These are phyloP conservation scores for Populus nigra DNA, from an alignment of 345 rosid species.

Conservation along the genomic window DNA sequence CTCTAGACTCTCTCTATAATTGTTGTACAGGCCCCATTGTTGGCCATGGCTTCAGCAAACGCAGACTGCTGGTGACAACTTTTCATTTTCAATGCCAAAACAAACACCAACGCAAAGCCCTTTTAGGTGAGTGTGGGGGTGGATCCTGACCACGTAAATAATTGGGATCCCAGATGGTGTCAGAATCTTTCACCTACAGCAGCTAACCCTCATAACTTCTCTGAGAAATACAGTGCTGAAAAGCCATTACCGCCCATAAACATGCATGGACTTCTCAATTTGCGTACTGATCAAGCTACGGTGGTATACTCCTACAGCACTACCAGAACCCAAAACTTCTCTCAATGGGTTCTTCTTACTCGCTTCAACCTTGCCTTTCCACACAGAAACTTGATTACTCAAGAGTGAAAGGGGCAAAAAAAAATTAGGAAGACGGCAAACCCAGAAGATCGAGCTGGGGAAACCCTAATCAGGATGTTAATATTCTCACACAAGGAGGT, in stretches of 20 bases:
- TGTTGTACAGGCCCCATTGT: neutral
- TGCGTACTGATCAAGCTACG: neutral
- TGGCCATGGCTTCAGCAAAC: conserved; percentile 3
- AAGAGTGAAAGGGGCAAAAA: too few relatives aligned
- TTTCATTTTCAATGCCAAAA: conserved; percentile 1
- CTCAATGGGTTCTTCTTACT: conserved; percentile 6
- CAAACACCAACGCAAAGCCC: too few relatives aligned
- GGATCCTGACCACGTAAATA: too few relatives aligned
- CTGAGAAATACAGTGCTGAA: neutral
- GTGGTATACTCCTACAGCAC: neutral
- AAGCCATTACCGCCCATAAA: too few relatives aligned
- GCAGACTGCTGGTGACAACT: neutral
- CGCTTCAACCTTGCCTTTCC: neutral
- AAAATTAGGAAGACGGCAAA: too few relatives aligned
- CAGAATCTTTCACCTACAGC: conserved; percentile 7
- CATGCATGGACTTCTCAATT: too few relatives aligned
- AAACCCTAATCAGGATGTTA: too few relatives aligned
- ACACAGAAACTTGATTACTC: too few relatives aligned
- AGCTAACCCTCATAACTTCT: neutral
- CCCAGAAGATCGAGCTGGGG: too few relatives aligned
- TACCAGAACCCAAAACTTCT: neutral
- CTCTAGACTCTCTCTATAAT: neutral
- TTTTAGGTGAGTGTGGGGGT: neutral
- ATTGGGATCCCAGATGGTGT: neutral
- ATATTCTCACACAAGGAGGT: too few relatives aligned